Evolutionary conservation across 306 rosid genomes (phyloP).

Genomic region (Dalbergia cultrata): DNA sequence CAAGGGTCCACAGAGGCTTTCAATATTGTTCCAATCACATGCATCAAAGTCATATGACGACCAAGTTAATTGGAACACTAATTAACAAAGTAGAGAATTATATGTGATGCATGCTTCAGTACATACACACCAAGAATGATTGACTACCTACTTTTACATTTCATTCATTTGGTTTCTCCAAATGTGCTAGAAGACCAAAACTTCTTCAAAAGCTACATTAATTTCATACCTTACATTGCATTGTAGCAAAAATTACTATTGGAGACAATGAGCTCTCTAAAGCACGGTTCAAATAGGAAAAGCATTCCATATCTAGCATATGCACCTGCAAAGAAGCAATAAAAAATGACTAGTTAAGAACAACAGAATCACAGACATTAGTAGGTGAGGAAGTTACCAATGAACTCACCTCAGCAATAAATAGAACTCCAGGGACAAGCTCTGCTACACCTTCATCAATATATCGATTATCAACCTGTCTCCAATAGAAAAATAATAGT

Average conservation of each 20-base stretch:
- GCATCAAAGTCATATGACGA: too few relatives aligned
- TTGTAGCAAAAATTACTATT: slow-evolving; percentile 93
- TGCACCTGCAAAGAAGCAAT: slow-evolving; percentile 72
- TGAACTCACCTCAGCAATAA: slow-evolving; percentile 71
- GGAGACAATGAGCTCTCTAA: slow-evolving; percentile 97
- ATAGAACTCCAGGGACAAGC: slow-evolving; percentile 99
- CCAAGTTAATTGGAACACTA: not conserved
- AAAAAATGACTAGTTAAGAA: slow-evolving; percentile 10
- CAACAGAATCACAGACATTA: slow-evolving; percentile 25
- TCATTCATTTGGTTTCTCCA: slow-evolving; percentile 36
- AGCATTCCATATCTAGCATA: slow-evolving; percentile 97
- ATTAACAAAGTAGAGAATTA: slow-evolving; percentile 10
- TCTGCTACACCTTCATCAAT: slow-evolving; percentile 99
- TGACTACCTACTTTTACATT: not conserved
- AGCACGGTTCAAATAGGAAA: slow-evolving; percentile 95
- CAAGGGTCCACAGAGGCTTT: not conserved
- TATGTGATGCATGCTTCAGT: not conserved
- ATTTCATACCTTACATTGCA: slow-evolving; percentile 88
- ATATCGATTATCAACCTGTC: slow-evolving; percentile 91
- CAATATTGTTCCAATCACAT: not conserved
- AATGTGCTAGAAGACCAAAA: slow-evolving; percentile 9
- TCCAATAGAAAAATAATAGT: slow-evolving; percentile 30
- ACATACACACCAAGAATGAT: slow-evolving; percentile 7
- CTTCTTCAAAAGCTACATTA: not conserved
- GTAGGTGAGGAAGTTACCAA: not conserved